A percentile compares a stretch with the other conserved stretches of the same genome.
These are phyloP conservation scores for Sporothrix pseudoabietina DNA, from an alignment of 2,329 filamentous ascomycete species.

Conservation along the genomic window DNA sequence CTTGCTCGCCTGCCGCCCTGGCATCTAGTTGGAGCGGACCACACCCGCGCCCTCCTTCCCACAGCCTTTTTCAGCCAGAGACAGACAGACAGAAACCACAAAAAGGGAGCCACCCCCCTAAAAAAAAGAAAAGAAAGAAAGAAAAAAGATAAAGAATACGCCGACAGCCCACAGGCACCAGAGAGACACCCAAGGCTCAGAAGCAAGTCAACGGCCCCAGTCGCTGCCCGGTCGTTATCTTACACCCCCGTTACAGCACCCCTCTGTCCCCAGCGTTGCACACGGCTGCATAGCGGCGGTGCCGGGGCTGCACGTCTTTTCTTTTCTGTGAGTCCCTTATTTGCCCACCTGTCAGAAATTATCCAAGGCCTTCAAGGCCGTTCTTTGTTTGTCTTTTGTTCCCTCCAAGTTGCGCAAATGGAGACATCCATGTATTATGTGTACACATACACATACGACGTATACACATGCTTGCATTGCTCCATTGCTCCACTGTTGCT, in stretches of 20 bases:
- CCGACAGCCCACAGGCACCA: background rate
- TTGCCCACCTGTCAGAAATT: constrained; percentile 1
- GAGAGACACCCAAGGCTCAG: background rate
- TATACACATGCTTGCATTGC: background rate
- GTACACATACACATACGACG: too few relatives aligned
- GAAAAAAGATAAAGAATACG: background rate
- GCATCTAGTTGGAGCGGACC: constrained; percentile 26
- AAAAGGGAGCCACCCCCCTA: too few relatives aligned
- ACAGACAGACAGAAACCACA: background rate
- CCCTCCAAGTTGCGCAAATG: background rate
- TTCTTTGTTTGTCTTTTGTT: background rate
- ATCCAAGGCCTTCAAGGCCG: background rate
- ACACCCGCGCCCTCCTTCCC: background rate
- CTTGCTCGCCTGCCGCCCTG: constrained; percentile 1
- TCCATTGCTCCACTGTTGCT: background rate
- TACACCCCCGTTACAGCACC: constrained; percentile 14
- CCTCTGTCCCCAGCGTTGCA: constrained; percentile 13
- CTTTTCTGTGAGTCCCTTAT: constrained; percentile 11
- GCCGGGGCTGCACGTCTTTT: constrained; percentile 19
- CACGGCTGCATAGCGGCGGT: constrained; percentile 16
- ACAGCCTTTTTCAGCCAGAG: background rate
- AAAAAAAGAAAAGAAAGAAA: background rate
- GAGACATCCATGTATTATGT: background rate
- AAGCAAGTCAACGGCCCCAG: constrained; percentile 21
- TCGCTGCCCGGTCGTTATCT: background rate